Evolutionary conservation across 2,329 filamentous ascomycete species (phyloP), one percentile per base, ranked within the genome.

Genomic region (Ceratocystis harringtonii): DNA sequence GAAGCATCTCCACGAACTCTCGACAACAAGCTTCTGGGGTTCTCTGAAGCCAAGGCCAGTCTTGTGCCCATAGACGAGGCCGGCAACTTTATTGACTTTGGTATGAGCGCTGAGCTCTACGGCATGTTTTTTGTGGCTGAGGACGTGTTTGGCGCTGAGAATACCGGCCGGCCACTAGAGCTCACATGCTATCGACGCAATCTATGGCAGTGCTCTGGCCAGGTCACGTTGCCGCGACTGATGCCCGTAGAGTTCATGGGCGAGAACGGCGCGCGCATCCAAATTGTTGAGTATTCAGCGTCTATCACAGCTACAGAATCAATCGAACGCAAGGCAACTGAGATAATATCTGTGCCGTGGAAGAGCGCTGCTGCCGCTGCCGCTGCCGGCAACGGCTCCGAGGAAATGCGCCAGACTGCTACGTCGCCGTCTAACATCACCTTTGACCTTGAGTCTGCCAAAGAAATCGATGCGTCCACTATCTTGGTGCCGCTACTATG

Each of bases 341-440:
- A 96, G 76, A 95, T 97, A 68, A 96, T 97, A 67, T 94, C 88
- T 0, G 94, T 97, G 61, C 92, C 92, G 0, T 96, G 92, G 92
- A 96, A 96, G 78, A 95, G 79, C 81, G 72, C 87, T 77, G 71
- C 85, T 76, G 70, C 86, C 72, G 74, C 81, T 71, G 62, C 48
- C 6, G 62, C 62, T n/a, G 30, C 44, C 57, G 58, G 58, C 28
- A 72, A 78, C 1, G 74, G 74, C 19, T 73, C 70, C 0, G 79
- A 83, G 70, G 81, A 79, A 68, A 73, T 75, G 65, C 83, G 80
- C 70, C 75, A 76, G 2, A 78, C 74, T 2, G 72, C 77, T 10
- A 73, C 75, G 19, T 76, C 81, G 2, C 84, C 84, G 44, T 79
- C 81, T 0, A 78, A 78, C 64, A 76, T 84, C 57, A 74, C 79